Evolutionary conservation across 2,329 filamentous ascomycete genomes (phyloP).

Genomic region (Metarhizium anisopliae): DNA sequence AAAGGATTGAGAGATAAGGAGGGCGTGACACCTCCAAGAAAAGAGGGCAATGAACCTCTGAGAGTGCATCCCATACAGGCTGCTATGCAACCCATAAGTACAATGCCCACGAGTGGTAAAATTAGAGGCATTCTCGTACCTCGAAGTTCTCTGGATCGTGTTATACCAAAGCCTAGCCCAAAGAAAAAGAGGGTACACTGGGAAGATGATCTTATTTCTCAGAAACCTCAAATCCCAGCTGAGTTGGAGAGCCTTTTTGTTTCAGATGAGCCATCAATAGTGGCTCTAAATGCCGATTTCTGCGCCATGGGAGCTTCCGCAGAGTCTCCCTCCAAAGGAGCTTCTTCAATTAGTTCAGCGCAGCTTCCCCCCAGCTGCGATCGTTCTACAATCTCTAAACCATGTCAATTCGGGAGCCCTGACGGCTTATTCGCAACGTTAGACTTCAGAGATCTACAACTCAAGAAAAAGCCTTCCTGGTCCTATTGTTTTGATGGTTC

Average conservation of each 20-base stretch:
- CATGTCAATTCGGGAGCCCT: slow-evolving; percentile 8
- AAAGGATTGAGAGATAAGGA: slow-evolving; percentile 8
- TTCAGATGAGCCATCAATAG: not conserved
- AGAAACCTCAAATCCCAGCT: not conserved
- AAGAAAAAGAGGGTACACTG: slow-evolving; percentile 5
- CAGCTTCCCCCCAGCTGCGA: not conserved
- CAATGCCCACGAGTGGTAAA: too few relatives aligned
- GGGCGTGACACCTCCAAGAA: slow-evolving; percentile 2
- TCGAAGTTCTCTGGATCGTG: not conserved
- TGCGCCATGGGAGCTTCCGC: not conserved
- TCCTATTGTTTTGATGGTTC: slow-evolving; percentile 15
- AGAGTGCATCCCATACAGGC: not conserved
- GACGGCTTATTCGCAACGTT: slow-evolving; percentile 1
- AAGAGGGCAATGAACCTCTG: not conserved
- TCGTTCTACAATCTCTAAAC: slow-evolving; percentile 3
- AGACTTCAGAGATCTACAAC: slow-evolving; percentile 9
- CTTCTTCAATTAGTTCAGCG: not conserved
- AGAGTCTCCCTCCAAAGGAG: not conserved
- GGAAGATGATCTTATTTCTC: slow-evolving; percentile 1
- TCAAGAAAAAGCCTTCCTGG: slow-evolving; percentile 15
- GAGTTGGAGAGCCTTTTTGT: slow-evolving; percentile 4
- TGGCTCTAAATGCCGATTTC: not conserved
- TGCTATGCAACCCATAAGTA: not conserved
- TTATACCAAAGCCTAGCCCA: not conserved
- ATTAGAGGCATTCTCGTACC: not conserved